Evolutionary conservation across 495 filamentous ascomycete genomes (phyloP).

Genomic region (Mytilinidion resinicola): DNA sequence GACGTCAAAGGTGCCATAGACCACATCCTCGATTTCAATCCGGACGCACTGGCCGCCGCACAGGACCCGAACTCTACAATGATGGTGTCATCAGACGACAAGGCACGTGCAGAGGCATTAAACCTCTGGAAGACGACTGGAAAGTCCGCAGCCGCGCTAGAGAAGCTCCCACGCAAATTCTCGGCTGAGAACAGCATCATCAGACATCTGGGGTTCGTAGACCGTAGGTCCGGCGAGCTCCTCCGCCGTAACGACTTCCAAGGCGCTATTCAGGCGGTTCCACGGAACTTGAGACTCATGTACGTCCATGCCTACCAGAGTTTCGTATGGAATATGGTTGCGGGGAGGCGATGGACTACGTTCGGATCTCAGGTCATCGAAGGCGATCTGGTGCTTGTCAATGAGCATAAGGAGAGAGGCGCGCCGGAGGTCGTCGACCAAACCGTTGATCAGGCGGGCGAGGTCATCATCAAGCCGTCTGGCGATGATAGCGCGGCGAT

Average conservation of each 20-base stretch:
- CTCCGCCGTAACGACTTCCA: constrained; percentile 54
- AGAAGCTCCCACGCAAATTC: constrained; percentile 71
- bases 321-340: constrained; percentile 84
- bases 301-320: constrained; percentile 96
- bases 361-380: constrained; percentile 67
- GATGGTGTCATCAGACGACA: constrained; percentile 61
- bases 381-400: constrained; percentile 77
- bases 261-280: constrained; percentile 71
- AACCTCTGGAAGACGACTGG: constrained; percentile 58
- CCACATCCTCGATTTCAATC: constrained; percentile 60
- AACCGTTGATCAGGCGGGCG: constrained; percentile 62
- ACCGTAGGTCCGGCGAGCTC: constrained; percentile 22
- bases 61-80: constrained; percentile 31
- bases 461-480: constrained; percentile 55
- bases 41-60: constrained; percentile 43
- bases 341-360: constrained; percentile 66
- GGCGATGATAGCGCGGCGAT: constrained; percentile 50
- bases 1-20: constrained; percentile 74
- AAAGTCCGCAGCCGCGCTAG: constrained; percentile 50
- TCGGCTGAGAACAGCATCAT: constrained; percentile 73
- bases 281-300: constrained; percentile 75
- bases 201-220: constrained; percentile 52
- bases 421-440: constrained; percentile 26
- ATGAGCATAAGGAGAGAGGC: constrained; percentile 48
- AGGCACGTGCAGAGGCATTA: constrained; percentile 67